Conservation (phyloP, 257 asterid genomes). For the Solanum appendiculatum region DNA sequence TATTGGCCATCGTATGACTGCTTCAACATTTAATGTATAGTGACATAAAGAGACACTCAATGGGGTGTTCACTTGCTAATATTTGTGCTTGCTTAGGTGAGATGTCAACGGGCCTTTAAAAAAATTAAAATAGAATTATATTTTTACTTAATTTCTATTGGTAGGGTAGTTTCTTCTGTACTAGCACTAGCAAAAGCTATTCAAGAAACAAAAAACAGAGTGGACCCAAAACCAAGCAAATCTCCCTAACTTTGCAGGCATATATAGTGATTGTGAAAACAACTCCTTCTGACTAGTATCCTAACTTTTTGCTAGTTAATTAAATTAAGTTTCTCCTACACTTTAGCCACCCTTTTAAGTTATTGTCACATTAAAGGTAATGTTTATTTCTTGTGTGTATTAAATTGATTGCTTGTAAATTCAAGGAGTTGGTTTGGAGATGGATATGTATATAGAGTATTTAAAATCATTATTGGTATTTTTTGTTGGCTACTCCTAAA, state of each 20-base stretch:
- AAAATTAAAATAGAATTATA: neutral
- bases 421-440: neutral
- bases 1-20: neutral
- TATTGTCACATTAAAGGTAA: neutral
- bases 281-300: constrained; percentile 1
- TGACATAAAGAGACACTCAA: neutral
- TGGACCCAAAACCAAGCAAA: constrained; percentile 18
- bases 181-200: neutral
- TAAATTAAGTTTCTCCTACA: neutral
- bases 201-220: constrained; percentile 3
- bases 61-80: neutral
- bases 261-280: constrained; percentile 34
- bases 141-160: neutral
- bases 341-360: neutral
- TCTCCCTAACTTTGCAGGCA: constrained; percentile 28
- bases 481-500: neutral
- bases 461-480: neutral
- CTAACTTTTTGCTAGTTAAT: neutral
- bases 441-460: neutral
- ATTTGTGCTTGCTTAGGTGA: neutral
- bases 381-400: neutral
- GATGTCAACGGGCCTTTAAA: constrained; percentile 17
- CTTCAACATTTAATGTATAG: neutral
- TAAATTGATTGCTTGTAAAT: neutral
- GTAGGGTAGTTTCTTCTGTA: constrained; percentile 5